These are phyloP conservation scores for Tilletia horrida DNA, from an alignment of 1,284 basidiomycete genomes.

Conservation along the genomic window DNA sequence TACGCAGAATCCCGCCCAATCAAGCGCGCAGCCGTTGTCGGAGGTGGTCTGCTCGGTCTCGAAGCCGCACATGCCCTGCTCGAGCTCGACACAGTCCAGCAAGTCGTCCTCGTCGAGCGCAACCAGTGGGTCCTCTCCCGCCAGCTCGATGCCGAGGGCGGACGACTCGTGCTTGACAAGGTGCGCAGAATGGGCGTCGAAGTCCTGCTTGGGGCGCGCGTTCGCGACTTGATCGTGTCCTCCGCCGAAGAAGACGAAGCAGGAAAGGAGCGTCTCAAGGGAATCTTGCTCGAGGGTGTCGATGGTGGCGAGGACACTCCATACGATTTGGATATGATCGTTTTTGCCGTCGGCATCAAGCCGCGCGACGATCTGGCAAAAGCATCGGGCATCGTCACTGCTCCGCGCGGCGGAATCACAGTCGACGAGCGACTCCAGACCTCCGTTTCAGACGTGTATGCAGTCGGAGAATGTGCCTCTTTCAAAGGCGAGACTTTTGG, in stretches of 20 bases:
- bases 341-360: constrained; percentile 59
- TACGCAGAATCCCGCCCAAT: constrained; percentile 58
- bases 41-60: constrained; percentile 70
- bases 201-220: constrained; percentile 62
- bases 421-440: constrained; percentile 65
- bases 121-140: constrained; percentile 66
- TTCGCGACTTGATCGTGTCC: constrained; percentile 56
- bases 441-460: constrained; percentile 64
- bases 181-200: constrained; percentile 68
- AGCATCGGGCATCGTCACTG: constrained; percentile 60
- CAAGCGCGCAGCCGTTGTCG: constrained; percentile 64
- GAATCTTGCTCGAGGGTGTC: constrained; percentile 42
- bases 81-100: constrained; percentile 61
- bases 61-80: constrained; percentile 72
- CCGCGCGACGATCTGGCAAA: constrained; percentile 68
- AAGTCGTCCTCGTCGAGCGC: constrained; percentile 65
- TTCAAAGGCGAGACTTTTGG: constrained; percentile 70
- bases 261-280: constrained; percentile 33
- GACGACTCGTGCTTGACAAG: constrained; percentile 67
- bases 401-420: constrained; percentile 62
- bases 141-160: constrained; percentile 69
- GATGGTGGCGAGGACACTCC: constrained; percentile 51
- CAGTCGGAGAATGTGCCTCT: constrained; percentile 72
- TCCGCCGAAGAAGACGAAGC: constrained; percentile 21
- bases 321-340: constrained; percentile 54